Evolutionary conservation across 768 basidiomycete species (phyloP), one percentile per base, ranked within the genome.

Genomic region (Glaciozyma antarctica): DNA sequence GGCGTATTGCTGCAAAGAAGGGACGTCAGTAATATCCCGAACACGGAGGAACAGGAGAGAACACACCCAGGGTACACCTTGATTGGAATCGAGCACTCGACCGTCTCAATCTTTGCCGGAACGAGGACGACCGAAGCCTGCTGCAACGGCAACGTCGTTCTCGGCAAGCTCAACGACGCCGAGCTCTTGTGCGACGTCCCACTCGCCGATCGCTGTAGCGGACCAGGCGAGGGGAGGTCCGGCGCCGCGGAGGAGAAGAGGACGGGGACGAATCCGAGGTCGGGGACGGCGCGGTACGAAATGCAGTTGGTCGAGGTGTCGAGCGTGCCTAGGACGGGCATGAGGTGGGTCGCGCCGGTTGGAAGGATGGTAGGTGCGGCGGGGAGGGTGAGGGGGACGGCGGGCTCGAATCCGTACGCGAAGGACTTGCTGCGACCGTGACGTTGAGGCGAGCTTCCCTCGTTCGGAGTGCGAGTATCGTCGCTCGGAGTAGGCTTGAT

Each of bases 1-100:
- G 69, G 65, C 4, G 69, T 71, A 43, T 71, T 71, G 0, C 69
- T 69, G 62, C 2, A 3, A n/a, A 6, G 21, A 17, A 22, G 34
- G 13, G n/a, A 49, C 28, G 0, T 34, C 34, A 49, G 32, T 19
- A 22, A 4, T 19, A 34, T 28, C 24, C 9, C n/a, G n/a, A 22
- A 1, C 15, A 3, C 24, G n/a, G 22, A 26, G 5, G n/a, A 6
- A 17, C 16, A 30, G 52, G 32, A 32, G 21, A 19, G 17, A 34
- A 34, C 53, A 38, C 38, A 56, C 55, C 89, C 89, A 16, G 91
- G 86, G 82, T 87, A 92, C 2, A 95, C 87, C 70, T 77, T 83
- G 63, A 98, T 83, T 24, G 90, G 89, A 51, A 98, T 88, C 75
- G 92, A 88, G 73, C 92, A 95, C 76, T 95, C 94, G 22, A 98